Base-by-base conservation (phyloP, 2,329 filamentous ascomycete genomes). In the Ascochyta fabae region DNA sequence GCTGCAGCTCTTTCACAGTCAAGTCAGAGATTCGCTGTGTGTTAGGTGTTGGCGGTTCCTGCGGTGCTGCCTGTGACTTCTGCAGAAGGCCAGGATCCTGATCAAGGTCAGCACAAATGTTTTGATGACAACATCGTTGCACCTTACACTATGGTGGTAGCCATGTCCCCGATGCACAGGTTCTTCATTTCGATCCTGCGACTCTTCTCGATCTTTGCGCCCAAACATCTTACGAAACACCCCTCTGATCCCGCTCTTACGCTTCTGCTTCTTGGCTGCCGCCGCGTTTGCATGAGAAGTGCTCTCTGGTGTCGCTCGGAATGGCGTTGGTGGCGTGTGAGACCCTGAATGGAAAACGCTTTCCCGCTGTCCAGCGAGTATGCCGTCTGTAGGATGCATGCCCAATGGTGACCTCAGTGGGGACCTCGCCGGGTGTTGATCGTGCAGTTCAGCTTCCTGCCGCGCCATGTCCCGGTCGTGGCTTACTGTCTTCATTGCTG, bases 181-280 rank as follows among this genome's bases (percentile, higher is more conserved):
- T 23, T 68, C 62, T 43, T 66, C 62, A n/a, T 67, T 63, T 10
- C 55, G 56, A 41, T 70, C 61, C 7, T 61, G 59, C 7, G 50
- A 51, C 41, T 68, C 66, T 10, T 73, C 69, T 15, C 65, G 69
- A 29, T 65, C 63, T 52, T 62, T 73, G 34, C 68, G 65, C 13
- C 74, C 70, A 49, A 77, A 76, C 69, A 77, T 76, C 48, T 74
- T 74, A 3, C 73, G 67, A 44, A 77, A 73, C 6, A 74, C 74
- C 58, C 66, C 66, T 33, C 70, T 60, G 24, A 77, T 62, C 8
- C 73, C 71, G 36, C 74, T 74, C 53, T 71, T 73, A 34, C 72
- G 69, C 59, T 74, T 71, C 60, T 70, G 71, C 64, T 69, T 73
- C 31, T 69, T 62, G 10, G 65, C 56, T 44, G 60, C 49, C 26